Evolutionary conservation across 306 rosid species (phyloP).

Genomic region (Senna tora): DNA sequence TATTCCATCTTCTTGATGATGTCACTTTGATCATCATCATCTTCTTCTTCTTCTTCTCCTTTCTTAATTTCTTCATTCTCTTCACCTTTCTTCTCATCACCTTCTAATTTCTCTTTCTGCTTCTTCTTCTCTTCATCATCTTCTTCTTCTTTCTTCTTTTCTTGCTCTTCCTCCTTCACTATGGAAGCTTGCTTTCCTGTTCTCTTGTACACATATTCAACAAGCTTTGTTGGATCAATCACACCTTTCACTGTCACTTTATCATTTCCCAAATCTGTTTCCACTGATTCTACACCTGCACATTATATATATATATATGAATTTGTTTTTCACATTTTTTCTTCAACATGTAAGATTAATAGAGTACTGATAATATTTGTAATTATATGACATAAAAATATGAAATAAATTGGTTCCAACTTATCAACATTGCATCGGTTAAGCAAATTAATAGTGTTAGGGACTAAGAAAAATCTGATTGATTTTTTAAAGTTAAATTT

Average conservation of each 20-base stretch:
- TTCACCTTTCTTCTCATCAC: slow-evolving; percentile 42
- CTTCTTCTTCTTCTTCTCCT: slow-evolving; percentile 56
- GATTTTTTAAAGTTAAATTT: too few species aligned
- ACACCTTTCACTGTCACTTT: slow-evolving; percentile 77
- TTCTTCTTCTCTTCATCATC: slow-evolving; percentile 43
- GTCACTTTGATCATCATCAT: slow-evolving; percentile 49
- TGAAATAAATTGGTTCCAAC: too few species aligned
- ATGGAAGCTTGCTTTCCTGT: slow-evolving; percentile 74
- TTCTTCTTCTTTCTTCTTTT: slow-evolving; percentile 49
- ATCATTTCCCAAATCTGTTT: slow-evolving; percentile 65
- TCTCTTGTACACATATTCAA: slow-evolving; percentile 66
- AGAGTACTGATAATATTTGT: too few species aligned
- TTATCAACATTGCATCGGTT: too few species aligned
- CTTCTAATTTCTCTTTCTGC: slow-evolving; percentile 39
- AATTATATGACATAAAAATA: too few species aligned
- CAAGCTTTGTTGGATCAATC: slow-evolving; percentile 65
- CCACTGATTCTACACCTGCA: slow-evolving; percentile 96
- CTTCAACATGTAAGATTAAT: too few species aligned
- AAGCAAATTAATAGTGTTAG: too few species aligned
- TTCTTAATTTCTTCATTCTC: slow-evolving; percentile 28
- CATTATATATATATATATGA: too few species aligned
- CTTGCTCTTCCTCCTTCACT: slow-evolving; percentile 63
- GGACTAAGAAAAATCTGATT: too few species aligned
- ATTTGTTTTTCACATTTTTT: too few species aligned
- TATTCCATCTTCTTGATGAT: slow-evolving; percentile 61